Evolutionary conservation across 148 eudicot species (phyloP).

Genomic region (Chenopodium album): DNA sequence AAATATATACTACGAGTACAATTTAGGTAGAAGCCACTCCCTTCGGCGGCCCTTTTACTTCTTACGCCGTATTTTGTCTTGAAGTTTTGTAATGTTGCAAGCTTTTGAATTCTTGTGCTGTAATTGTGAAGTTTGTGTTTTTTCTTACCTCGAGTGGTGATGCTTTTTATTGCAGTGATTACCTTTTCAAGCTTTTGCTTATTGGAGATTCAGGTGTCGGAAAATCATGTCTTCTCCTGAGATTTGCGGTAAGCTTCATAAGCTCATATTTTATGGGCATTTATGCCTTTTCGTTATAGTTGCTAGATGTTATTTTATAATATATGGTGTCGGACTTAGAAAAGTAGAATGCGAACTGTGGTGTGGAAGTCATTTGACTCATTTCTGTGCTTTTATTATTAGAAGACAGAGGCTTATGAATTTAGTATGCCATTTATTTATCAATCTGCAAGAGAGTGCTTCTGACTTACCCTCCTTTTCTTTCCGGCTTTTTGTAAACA

Average conservation of each 20-base stretch:
- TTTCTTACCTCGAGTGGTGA: neutral
- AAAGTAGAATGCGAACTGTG: neutral
- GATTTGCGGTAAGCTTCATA: slow-evolving; percentile 35
- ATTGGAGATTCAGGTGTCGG: slow-evolving; percentile 45
- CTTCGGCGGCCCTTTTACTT: neutral
- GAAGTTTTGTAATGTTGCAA: neutral
- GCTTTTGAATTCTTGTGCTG: neutral
- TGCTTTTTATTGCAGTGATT: slow-evolving; percentile 33
- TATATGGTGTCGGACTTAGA: neutral
- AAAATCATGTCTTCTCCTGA: slow-evolving; percentile 39
- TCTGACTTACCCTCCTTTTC: neutral
- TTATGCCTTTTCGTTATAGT: neutral
- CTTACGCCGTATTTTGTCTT: neutral
- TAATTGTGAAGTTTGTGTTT: no score
- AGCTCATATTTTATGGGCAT: neutral
- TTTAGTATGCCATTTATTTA: neutral
- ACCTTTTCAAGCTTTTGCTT: slow-evolving; percentile 42
- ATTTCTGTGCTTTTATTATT: neutral
- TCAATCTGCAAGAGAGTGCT: neutral
- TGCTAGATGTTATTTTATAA: neutral
- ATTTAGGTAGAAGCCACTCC: neutral
- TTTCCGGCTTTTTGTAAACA: neutral
- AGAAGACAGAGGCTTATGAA: neutral
- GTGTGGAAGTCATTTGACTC: neutral
- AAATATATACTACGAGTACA: neutral